Conservation (phyloP, 2,329 filamentous ascomycete genomes). For the Erysiphe neolycopersici region DNA sequence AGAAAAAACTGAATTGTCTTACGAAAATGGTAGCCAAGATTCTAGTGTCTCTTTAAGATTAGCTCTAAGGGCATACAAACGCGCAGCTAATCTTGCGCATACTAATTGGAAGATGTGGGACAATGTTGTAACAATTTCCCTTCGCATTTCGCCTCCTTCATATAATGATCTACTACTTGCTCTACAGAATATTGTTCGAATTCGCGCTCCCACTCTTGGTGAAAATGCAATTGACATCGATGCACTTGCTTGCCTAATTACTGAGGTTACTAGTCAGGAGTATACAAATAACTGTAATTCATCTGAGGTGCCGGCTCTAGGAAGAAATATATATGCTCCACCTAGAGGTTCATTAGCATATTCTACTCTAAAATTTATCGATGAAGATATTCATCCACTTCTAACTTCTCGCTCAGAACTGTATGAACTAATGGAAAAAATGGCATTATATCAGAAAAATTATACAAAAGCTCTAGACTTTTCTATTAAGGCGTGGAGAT, state of each 20-base stretch:
- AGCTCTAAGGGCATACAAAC: constrained; percentile 62
- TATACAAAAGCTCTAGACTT: constrained; percentile 51
- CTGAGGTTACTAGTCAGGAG: constrained; percentile 31
- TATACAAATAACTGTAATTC: constrained; percentile 14
- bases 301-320: constrained; percentile 3
- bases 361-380: constrained; percentile 44
- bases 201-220: constrained; percentile 36
- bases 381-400: constrained; percentile 49
- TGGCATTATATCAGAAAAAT: constrained; percentile 48
- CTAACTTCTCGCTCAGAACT: constrained; percentile 57
- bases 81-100: constrained; percentile 57
- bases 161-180: constrained; percentile 52
- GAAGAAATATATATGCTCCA: constrained; percentile 16
- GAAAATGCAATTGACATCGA: constrained; percentile 56
- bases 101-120: constrained; percentile 90
- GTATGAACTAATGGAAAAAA: constrained; percentile 46
- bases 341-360: constrained; percentile 31
- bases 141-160: constrained; percentile 48
- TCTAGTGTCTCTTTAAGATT: constrained; percentile 31
- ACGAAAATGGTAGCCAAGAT: constrained; percentile 9
- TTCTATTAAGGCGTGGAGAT: constrained; percentile 74
- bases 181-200: constrained; percentile 45
- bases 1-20: constrained; percentile 3
- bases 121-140: constrained; percentile 71
- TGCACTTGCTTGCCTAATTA: constrained; percentile 44